Conservation (phyloP, 805 yeast species). For the Suhomyces faveliae region DNA sequence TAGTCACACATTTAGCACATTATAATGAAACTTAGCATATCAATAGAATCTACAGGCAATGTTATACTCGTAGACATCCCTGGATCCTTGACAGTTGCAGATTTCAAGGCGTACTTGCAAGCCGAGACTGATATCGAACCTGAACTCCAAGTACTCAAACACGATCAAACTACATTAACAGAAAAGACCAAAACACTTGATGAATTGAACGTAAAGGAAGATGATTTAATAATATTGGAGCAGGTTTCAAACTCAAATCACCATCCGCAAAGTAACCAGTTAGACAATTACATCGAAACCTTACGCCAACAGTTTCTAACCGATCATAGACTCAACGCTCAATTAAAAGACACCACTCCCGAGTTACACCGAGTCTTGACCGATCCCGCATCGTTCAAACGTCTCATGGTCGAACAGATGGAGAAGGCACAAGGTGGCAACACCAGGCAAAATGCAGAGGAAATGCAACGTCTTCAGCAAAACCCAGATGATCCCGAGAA, state of each 20-base stretch:
- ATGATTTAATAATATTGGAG: conserved; percentile 54
- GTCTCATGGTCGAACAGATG: conserved; percentile 32
- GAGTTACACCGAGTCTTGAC: conserved; percentile 44
- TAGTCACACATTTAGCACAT: not conserved
- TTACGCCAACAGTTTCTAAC: conserved; percentile 48
- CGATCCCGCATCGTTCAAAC: conserved; percentile 49
- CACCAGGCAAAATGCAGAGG: conserved; percentile 30
- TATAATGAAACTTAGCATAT: conserved; percentile 19
- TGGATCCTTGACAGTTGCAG: conserved; percentile 59
- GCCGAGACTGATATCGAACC: conserved; percentile 61
- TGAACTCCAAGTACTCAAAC: conserved; percentile 46
- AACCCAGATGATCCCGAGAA: conserved; percentile 72
- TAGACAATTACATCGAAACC: conserved; percentile 42
- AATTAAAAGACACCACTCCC: conserved; percentile 43
- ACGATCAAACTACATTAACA: conserved; percentile 44
- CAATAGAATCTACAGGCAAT: conserved; percentile 19
- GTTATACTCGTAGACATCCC: conserved; percentile 59
- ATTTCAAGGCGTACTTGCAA: conserved; percentile 70
- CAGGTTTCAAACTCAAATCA: conserved; percentile 1
- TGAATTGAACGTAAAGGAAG: conserved; percentile 49
- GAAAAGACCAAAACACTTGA: conserved; percentile 38
- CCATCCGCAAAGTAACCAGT: not conserved
- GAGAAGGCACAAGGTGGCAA: not conserved
- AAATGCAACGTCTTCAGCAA: conserved; percentile 51
- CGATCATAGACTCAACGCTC: conserved; percentile 40